Percentiles rank a stretch among this genome's conserved stretches.
Evolutionary conservation across 768 basidiomycete species (phyloP).

Genomic region (Naganishia onofrii): DNA sequence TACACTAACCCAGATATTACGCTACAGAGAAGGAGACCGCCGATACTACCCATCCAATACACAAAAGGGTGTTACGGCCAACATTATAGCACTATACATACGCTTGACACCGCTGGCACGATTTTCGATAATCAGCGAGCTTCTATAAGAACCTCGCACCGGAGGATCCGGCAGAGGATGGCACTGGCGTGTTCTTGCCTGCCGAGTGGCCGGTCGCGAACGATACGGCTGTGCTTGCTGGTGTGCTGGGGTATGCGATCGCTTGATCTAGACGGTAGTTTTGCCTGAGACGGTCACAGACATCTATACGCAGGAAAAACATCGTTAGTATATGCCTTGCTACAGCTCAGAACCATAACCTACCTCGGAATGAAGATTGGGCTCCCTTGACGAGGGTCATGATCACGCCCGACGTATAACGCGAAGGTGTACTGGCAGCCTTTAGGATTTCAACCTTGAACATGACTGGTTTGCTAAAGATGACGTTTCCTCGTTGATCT

Average conservation of each 20-base stretch:
- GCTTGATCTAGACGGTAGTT: slow-evolving; percentile 28
- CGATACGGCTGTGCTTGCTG: not conserved
- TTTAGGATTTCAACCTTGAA: slow-evolving; percentile 76
- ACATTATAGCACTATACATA: slow-evolving; percentile 18
- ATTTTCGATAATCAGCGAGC: not conserved
- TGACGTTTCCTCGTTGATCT: slow-evolving; percentile 59
- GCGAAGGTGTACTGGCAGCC: slow-evolving; percentile 50
- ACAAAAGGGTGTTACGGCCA: not conserved
- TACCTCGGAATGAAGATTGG: slow-evolving; percentile 69
- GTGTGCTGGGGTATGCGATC: slow-evolving; percentile 16
- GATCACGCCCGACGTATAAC: slow-evolving; percentile 62
- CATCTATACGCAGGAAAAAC: slow-evolving; percentile 8
- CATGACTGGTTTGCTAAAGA: slow-evolving; percentile 54
- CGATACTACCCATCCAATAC: not conserved
- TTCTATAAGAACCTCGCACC: slow-evolving; percentile 4
- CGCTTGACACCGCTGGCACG: not conserved
- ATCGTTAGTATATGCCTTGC: not conserved
- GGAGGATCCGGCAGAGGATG: slow-evolving; percentile 10
- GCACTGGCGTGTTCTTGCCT: not conserved
- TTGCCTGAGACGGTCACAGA: slow-evolving; percentile 18
- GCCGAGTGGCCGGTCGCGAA: slow-evolving; percentile 11
- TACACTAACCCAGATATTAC: not conserved
- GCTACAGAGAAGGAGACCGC: not conserved
- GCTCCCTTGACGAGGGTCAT: slow-evolving; percentile 85
- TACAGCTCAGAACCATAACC: slow-evolving; percentile 10